A percentile compares a stretch with the other conserved stretches of the same genome.
These are phyloP conservation scores for Symbiodinium pilosum DNA, from an alignment of 73 alveolate genomes.

Conservation along the genomic window DNA sequence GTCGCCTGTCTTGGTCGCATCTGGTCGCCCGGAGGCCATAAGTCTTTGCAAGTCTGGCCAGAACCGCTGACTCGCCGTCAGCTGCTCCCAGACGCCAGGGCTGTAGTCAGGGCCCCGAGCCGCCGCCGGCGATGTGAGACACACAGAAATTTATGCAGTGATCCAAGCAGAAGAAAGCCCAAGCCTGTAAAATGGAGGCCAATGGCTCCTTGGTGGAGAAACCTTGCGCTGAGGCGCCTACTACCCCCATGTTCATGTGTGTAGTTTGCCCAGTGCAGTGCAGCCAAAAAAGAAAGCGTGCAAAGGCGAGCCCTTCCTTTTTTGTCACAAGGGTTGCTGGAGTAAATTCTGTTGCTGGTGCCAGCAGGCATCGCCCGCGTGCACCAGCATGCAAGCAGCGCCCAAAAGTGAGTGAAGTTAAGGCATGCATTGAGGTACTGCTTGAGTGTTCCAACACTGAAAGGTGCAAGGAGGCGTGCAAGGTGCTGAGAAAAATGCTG, in stretches of 20 bases:
- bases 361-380: too few relatives aligned
- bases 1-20: not conserved
- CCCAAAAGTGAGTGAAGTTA: too few relatives aligned
- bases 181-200: not conserved
- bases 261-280: too few relatives aligned
- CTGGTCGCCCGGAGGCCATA: not conserved
- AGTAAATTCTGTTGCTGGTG: too few relatives aligned
- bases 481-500: too few relatives aligned
- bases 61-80: not conserved
- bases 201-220: not conserved
- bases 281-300: too few relatives aligned
- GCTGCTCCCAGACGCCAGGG: not conserved
- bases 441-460: too few relatives aligned
- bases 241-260: constrained; percentile 46
- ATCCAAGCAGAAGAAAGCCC: not conserved
- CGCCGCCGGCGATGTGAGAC: not conserved
- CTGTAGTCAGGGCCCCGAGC: constrained; percentile 7
- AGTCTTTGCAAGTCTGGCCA: not conserved
- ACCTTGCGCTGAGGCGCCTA: not conserved
- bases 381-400: too few relatives aligned
- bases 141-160: not conserved
- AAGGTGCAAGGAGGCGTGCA: too few relatives aligned
- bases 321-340: too few relatives aligned
- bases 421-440: too few relatives aligned
- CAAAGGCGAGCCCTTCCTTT: too few relatives aligned